Conservation (phyloP, 257 asterid genomes). For the Linaria vulgaris region DNA sequence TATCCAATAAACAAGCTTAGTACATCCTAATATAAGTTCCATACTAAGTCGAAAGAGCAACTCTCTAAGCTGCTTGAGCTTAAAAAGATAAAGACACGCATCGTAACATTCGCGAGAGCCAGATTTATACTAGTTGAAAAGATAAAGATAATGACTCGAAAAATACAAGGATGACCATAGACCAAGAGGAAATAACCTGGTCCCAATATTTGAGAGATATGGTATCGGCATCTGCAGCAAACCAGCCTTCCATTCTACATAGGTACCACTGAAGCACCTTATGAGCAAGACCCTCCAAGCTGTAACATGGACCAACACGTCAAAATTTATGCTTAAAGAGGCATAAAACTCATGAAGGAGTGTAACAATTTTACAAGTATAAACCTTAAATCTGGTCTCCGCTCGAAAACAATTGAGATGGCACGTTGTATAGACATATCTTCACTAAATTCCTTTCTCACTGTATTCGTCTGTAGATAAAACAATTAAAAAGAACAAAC, state of each 20-base stretch:
- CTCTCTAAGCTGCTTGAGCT: no score
- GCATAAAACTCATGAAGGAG: no score
- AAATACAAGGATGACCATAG: background rate
- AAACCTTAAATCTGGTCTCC: conserved; percentile 86
- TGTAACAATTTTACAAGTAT: no score
- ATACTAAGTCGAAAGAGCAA: no score
- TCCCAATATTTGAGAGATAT: conserved; percentile 94
- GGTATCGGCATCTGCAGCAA: conserved; percentile 97
- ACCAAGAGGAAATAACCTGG: conserved; percentile 49
- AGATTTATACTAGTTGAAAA: no score
- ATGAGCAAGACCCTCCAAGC: conserved; percentile 64
- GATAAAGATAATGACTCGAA: no score
- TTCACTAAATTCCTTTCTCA: conserved; percentile 67
- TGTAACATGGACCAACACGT: no score
- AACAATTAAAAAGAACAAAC: conserved; percentile 12
- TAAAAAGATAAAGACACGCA: no score
- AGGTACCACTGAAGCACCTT: conserved; percentile 96
- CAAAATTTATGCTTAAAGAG: no score
- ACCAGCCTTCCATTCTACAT: conserved; percentile 98
- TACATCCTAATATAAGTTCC: no score
- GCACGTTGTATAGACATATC: conserved; percentile 88
- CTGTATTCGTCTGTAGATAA: conserved; percentile 56
- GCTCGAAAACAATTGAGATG: conserved; percentile 69
- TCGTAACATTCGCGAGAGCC: no score
- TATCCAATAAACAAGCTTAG: no score